These are phyloP conservation scores for Areca catechu DNA, from an alignment of 176 grass and related monocot species.

Conservation along the genomic window DNA sequence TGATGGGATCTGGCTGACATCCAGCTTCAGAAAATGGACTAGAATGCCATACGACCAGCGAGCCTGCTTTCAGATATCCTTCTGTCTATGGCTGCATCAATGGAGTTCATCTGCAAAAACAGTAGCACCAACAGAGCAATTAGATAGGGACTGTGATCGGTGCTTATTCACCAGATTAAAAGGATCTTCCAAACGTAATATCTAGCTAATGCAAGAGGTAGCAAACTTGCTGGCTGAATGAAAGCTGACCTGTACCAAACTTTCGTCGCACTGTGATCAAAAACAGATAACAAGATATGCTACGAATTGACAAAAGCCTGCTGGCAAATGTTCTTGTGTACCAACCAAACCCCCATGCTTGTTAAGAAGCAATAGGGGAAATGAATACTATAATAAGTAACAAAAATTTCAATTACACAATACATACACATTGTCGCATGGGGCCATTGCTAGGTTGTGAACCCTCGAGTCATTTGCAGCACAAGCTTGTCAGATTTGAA, in stretches of 20 bases:
- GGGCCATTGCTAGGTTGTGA: slow-evolving; percentile 54
- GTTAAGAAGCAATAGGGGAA: slow-evolving; percentile 36
- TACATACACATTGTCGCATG: slow-evolving; percentile 88
- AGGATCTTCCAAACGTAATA: background rate
- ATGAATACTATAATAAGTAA: slow-evolving; percentile 28
- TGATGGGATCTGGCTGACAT: background rate
- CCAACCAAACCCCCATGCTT: slow-evolving; percentile 46
- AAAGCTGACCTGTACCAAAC: slow-evolving; percentile 96
- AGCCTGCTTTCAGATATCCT: slow-evolving; percentile 80
- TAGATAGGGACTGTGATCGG: background rate
- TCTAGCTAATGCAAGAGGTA: slow-evolving; percentile 27
- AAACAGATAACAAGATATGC: slow-evolving; percentile 73
- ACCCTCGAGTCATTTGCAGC: slow-evolving; percentile 75
- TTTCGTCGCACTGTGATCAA: slow-evolving; percentile 59
- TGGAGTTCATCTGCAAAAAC: slow-evolving; percentile 79
- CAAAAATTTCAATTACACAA: slow-evolving; percentile 42
- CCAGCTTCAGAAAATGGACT: slow-evolving; percentile 8
- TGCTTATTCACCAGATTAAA: background rate
- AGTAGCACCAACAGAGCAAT: slow-evolving; percentile 12
- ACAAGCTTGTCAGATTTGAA: slow-evolving; percentile 76
- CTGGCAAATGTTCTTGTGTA: slow-evolving; percentile 57
- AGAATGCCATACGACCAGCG: slow-evolving; percentile 67
- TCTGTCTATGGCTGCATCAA: slow-evolving; percentile 91
- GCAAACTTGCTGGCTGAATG: slow-evolving; percentile 50
- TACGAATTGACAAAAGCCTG: slow-evolving; percentile 62